A percentile compares a stretch with the other conserved stretches of the same genome.
phyloP scores from a whole-genome alignment of 352 stramenopile species.

The Globisporangium canariense region DNA sequence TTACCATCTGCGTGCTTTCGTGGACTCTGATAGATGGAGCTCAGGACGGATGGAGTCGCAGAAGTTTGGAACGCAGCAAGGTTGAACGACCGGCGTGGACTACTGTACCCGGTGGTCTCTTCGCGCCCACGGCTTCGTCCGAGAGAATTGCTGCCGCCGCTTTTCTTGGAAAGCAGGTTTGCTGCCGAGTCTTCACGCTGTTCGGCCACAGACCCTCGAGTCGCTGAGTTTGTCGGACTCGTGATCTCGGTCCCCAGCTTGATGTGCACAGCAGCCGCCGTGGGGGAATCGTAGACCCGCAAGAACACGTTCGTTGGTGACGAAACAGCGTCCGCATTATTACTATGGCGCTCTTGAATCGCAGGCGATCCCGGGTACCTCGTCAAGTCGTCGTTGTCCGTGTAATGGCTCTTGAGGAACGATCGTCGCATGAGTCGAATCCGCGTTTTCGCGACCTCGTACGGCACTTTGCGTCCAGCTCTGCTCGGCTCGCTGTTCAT shows the following conservation, averaged over 20 bases:
- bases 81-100: slow-evolving; percentile 41
- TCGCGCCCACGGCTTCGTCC: slow-evolving; percentile 21
- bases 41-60: slow-evolving; percentile 5
- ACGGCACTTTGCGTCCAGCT: slow-evolving; percentile 20
- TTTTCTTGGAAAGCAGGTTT: slow-evolving; percentile 10
- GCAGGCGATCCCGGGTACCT: not conserved
- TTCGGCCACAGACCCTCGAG: not conserved
- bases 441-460: slow-evolving; percentile 57
- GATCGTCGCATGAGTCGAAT: slow-evolving; percentile 72
- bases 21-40: slow-evolving; percentile 14
- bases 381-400: slow-evolving; percentile 24
- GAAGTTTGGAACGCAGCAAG: slow-evolving; percentile 50
- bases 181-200: not conserved
- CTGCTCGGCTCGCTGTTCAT: slow-evolving; percentile 39
- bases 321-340: not conserved
- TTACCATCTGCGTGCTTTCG: slow-evolving; percentile 16
- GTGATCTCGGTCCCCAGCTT: slow-evolving; percentile 15
- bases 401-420: slow-evolving; percentile 67
- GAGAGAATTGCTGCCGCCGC: slow-evolving; percentile 5
- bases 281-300: slow-evolving; percentile 67
- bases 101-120: slow-evolving; percentile 25
- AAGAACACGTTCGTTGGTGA: slow-evolving; percentile 62
- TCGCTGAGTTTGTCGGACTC: slow-evolving; percentile 14
- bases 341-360: not conserved
- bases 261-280: slow-evolving; percentile 30